phyloP scores from a whole-genome alignment of 2,329 filamentous ascomycete species.

The Fusarium neocosmosporiellum region DNA sequence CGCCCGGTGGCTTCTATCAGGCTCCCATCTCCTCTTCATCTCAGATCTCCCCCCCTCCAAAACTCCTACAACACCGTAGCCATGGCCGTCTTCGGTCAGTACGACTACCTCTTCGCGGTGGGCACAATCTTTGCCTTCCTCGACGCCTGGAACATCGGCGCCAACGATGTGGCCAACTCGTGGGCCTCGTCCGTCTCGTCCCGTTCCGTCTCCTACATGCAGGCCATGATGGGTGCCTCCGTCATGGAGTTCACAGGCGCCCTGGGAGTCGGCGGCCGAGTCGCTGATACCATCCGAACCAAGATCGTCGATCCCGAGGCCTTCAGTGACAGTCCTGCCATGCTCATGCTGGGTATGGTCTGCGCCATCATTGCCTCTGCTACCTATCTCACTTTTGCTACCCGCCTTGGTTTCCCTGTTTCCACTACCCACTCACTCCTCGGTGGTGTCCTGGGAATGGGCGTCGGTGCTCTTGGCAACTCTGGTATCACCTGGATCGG shows the following conservation, averaged over 20 bases:
- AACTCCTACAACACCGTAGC: conserved; percentile 2
- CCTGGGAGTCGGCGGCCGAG: conserved; percentile 69
- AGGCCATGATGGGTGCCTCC: conserved; percentile 68
- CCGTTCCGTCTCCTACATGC: conserved; percentile 70
- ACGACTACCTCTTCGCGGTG: conserved; percentile 72
- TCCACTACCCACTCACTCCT: conserved; percentile 72
- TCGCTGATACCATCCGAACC: conserved; percentile 71
- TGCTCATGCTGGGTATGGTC: conserved; percentile 69
- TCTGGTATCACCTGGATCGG: conserved; percentile 65
- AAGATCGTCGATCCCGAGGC: conserved; percentile 63
- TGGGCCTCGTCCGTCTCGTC: conserved; percentile 81
- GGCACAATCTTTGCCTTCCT: conserved; percentile 74
- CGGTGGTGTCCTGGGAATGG: conserved; percentile 69
- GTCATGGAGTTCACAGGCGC: conserved; percentile 73
- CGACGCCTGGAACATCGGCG: conserved; percentile 74
- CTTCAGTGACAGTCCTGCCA: conserved; percentile 60
- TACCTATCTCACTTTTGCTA: conserved; percentile 67
- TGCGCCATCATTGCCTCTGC: conserved; percentile 66
- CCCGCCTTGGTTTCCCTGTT: conserved; percentile 65
- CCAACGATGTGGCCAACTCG: conserved; percentile 78
- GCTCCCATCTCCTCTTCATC: background rate
- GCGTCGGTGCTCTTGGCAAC: conserved; percentile 65
- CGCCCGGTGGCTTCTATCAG: background rate
- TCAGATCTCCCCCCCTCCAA: background rate
- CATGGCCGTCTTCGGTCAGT: conserved; percentile 56